Base-by-base conservation (phyloP, 2,329 filamentous ascomycete genomes). In the Beauveria brongniartii region DNA sequence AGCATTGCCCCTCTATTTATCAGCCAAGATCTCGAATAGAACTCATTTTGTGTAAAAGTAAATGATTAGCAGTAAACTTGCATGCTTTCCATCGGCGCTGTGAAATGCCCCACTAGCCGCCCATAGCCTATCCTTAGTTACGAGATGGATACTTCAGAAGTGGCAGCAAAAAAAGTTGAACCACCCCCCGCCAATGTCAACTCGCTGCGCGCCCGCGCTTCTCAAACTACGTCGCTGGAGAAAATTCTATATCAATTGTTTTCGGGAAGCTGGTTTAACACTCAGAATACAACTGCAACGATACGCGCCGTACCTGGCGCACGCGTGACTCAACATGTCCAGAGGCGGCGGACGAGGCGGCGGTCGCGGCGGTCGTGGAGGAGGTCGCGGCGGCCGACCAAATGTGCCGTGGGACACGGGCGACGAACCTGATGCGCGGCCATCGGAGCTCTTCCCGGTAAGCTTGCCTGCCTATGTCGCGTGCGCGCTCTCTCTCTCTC, bases 371-470 rank as follows among this genome's bases (percentile, higher is more conserved):
- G 78, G 75, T 46, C 75, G 78, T 62, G 78, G 79, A 59, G 78
- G 79, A 52, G 74, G 75, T n/a, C 69, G 78, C 56, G 75, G 74
- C 50, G 76, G 78, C 52, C 70, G 76, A 20, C 77, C 76, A 12
- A 76, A 77, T 30, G 75, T 82, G 59, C 78, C 82, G 0, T 84
- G 82, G 79, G 78, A 78, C 50, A 76, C 72, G 20, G 74, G 78
- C 46, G 80, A 83, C 64, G 82, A 85, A 64, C 78, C 81, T 9
- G 81, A 84, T 68, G 78, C 78, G 56, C 76, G 80, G 37, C 83
- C 83, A 7, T 81, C 80, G n/a, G 82, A 85, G 65, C 78, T 82
- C 10, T 85, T 85, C 63, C 82, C 83, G 0, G 82, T 83, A 70
- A 63, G 78, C 67, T n/a, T 9, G 9, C 2, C 37, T 2, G 9